Conservation (phyloP, 148 eudicot genomes). For the Nepenthes gracilis region DNA sequence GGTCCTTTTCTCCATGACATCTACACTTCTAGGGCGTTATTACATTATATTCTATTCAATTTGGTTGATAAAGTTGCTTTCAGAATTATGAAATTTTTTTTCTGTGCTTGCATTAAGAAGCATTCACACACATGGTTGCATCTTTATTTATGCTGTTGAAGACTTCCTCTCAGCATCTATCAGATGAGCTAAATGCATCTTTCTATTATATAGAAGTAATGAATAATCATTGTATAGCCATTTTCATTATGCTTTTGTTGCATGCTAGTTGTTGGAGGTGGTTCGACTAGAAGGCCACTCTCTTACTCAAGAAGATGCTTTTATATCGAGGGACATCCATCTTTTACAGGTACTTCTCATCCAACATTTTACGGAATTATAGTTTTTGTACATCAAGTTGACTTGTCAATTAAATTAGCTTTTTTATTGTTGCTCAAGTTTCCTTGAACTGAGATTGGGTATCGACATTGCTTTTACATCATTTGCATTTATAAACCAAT, state of each 20-base stretch:
- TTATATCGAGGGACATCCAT: slow-evolving; percentile 69
- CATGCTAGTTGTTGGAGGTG: slow-evolving; percentile 70
- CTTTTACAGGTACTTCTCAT: slow-evolving; percentile 45
- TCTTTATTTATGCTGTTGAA: no score
- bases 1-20: neutral
- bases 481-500: no score
- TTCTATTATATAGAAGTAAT: neutral
- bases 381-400: neutral
- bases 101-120: no score
- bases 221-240: neutral
- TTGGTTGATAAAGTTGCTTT: no score
- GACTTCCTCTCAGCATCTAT: neutral
- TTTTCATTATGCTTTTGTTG: neutral
- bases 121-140: no score
- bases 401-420: neutral
- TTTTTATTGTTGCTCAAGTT: neutral
- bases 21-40: neutral
- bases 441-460: no score
- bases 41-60: neutral
- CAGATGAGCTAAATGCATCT: neutral
- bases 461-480: no score
- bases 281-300: slow-evolving; percentile 89
- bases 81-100: no score
- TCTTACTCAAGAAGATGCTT: slow-evolving; percentile 69
- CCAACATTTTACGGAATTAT: neutral